These are phyloP conservation scores for Eucalyptus tenuipes DNA, from an alignment of 345 rosid genomes.

Conservation along the genomic window DNA sequence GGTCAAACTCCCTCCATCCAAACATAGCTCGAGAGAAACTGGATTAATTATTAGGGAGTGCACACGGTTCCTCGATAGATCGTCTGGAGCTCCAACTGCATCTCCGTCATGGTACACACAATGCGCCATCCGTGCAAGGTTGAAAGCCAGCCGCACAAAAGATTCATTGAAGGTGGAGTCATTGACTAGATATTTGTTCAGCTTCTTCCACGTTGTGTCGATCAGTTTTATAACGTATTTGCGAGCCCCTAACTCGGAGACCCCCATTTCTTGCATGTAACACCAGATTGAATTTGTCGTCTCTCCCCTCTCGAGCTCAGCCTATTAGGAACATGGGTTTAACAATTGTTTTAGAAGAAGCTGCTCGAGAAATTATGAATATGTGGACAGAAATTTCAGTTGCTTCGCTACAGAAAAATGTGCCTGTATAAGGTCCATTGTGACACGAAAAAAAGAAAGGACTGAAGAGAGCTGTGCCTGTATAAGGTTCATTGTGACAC, in stretches of 20 bases:
- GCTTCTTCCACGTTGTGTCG: too few relatives aligned
- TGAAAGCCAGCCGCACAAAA: not conserved
- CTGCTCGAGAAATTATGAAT: not conserved
- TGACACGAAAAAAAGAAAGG: too few relatives aligned
- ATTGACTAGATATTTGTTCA: too few relatives aligned
- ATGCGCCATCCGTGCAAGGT: not conserved
- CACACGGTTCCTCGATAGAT: not conserved
- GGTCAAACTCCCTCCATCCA: not conserved
- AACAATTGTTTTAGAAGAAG: too few relatives aligned
- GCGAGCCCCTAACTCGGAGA: slow-evolving; percentile 6
- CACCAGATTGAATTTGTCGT: slow-evolving; percentile 9
- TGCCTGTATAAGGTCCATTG: too few relatives aligned
- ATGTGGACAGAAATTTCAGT: too few relatives aligned
- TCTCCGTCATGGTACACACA: not conserved
- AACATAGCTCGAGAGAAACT: not conserved
- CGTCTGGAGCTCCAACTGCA: not conserved
- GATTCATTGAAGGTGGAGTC: too few relatives aligned
- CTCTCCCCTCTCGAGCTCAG: not conserved
- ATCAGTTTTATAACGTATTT: not conserved
- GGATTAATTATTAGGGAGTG: not conserved
- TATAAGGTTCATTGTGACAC: too few relatives aligned
- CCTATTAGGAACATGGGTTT: not conserved
- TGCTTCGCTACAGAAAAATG: too few relatives aligned
- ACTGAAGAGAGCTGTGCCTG: too few relatives aligned
- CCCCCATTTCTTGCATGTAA: slow-evolving; percentile 15